Evolutionary conservation across 1,284 basidiomycete genomes (phyloP).

Genomic region (Sporisorium sorghi): DNA sequence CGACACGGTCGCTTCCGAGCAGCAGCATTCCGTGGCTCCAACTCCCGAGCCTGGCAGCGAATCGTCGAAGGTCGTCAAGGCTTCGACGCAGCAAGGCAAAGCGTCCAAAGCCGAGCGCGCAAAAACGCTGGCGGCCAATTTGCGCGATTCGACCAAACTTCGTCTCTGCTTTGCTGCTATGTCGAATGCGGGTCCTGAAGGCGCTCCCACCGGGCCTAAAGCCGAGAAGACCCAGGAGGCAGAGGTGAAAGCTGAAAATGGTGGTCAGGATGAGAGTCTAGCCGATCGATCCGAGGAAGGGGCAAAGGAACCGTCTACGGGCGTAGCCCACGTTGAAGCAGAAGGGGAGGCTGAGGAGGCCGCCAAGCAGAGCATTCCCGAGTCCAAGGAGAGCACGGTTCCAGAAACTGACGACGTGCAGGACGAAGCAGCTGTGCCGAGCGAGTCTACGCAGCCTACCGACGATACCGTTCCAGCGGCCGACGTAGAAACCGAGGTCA

Average conservation of each 20-base stretch:
- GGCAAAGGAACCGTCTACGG: neutral
- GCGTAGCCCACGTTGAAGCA: neutral
- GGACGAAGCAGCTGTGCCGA: neutral
- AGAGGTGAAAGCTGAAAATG: neutral
- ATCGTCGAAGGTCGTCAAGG: slow-evolving; percentile 1
- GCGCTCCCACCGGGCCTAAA: slow-evolving; percentile 50
- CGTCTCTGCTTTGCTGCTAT: slow-evolving; percentile 51
- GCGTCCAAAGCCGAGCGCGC: slow-evolving; percentile 8
- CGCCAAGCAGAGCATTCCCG: neutral
- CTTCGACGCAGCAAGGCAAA: neutral
- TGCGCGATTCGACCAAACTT: slow-evolving; percentile 43
- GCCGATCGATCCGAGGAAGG: neutral
- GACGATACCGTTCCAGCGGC: neutral
- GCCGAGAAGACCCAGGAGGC: slow-evolving; percentile 22
- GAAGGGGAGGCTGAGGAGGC: neutral
- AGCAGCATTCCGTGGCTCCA: slow-evolving; percentile 13
- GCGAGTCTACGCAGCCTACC: neutral
- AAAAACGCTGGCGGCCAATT: slow-evolving; percentile 11
- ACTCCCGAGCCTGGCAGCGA: slow-evolving; percentile 24
- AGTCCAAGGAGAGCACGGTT: neutral
- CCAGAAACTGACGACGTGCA: neutral
- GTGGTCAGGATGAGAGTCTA: neutral
- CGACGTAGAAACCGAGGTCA: neutral
- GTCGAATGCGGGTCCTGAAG: slow-evolving; percentile 41
- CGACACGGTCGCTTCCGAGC: slow-evolving; percentile 17